Conservation (phyloP, 2,329 filamentous ascomycete genomes). For the Colletotrichum coccodes region DNA sequence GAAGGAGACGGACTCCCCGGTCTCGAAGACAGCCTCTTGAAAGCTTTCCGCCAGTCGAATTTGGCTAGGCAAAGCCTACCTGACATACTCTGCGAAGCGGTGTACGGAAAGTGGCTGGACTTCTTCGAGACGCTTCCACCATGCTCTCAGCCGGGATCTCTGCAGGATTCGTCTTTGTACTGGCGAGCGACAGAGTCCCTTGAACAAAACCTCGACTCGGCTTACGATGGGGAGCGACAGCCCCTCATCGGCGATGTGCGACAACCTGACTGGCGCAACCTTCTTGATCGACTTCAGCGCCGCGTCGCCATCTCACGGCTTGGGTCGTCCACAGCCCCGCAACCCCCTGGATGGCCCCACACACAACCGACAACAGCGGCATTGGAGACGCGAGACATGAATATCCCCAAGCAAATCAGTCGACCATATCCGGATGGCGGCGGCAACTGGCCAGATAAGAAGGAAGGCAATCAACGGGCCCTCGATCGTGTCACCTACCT, state of each 20-base stretch:
- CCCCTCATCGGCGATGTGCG: not conserved
- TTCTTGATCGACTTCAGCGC: constrained; percentile 43
- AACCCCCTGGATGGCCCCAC: constrained; percentile 28
- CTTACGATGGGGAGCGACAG: constrained; percentile 6
- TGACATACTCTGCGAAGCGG: constrained; percentile 35
- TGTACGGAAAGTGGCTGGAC: constrained; percentile 46
- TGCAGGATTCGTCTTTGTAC: constrained; percentile 36
- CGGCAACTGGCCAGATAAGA: constrained; percentile 8
- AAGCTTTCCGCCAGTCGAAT: constrained; percentile 11
- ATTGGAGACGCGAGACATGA: constrained; percentile 11
- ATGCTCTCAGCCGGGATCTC: not conserved
- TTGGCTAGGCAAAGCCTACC: constrained; percentile 24
- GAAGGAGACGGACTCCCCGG: constrained; percentile 28
- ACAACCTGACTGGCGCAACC: constrained; percentile 41
- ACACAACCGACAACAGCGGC: constrained; percentile 24
- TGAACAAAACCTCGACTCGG: constrained; percentile 46
- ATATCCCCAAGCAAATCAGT: not conserved
- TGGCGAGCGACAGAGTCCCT: constrained; percentile 44
- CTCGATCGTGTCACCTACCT: constrained; percentile 61
- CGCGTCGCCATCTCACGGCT: constrained; percentile 34
- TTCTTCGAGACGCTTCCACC: constrained; percentile 40
- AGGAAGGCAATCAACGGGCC: constrained; percentile 49
- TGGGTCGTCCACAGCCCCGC: constrained; percentile 31
- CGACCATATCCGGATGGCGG: not conserved
- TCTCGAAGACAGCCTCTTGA: constrained; percentile 26